These are phyloP conservation scores for Calonectria fujianensis DNA, from an alignment of 2,329 filamentous ascomycete species.

Conservation along the genomic window DNA sequence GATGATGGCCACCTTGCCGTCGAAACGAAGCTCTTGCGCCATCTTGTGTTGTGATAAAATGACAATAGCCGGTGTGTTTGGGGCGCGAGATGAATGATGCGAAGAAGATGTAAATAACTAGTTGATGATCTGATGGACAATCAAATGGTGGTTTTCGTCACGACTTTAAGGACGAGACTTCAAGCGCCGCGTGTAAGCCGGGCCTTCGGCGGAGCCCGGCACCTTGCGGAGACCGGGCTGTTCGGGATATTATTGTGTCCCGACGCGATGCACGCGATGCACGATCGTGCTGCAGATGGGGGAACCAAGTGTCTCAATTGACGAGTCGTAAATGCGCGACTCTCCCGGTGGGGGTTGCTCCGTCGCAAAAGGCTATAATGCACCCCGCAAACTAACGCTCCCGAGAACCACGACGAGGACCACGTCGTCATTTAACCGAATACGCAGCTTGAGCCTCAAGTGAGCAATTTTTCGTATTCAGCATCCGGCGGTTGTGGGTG, in stretches of 20 bases:
- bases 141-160: background rate
- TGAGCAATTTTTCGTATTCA: background rate
- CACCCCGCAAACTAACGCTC: background rate
- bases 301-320: too few species aligned
- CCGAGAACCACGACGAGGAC: background rate
- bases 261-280: background rate
- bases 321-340: background rate
- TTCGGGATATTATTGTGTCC: background rate
- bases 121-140: background rate
- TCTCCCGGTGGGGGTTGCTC: background rate
- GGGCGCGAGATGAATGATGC: background rate
- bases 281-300: background rate
- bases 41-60: background rate
- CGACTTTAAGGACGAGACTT: background rate
- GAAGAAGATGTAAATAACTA: background rate
- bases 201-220: background rate
- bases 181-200: background rate
- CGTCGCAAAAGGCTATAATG: background rate
- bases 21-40: slow-evolving; percentile 6
- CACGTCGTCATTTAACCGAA: background rate
- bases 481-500: background rate
- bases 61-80: background rate
- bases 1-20: slow-evolving; percentile 17
- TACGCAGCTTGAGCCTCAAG: background rate
- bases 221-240: background rate